Conservation (phyloP, 1,139 yeast species). For the Kodamaea plutei region DNA sequence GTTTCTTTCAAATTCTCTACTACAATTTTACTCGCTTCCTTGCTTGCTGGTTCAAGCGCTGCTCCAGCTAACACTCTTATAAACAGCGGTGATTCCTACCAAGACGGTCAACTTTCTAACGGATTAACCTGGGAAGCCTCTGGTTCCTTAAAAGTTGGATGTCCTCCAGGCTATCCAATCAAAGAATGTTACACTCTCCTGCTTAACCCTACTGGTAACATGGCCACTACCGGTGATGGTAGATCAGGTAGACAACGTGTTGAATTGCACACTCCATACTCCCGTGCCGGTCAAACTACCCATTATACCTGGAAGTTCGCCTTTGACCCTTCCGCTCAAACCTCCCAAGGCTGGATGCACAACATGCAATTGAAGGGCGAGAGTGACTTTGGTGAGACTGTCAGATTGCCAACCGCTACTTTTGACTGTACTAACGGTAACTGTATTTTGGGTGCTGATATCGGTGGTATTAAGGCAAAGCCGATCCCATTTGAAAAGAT, state of each 20-base stretch:
- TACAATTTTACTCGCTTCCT: neutral
- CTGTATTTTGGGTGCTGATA: neutral
- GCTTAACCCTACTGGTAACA: neutral
- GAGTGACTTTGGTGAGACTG: neutral
- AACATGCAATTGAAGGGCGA: slow-evolving; percentile 1
- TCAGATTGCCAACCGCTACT: neutral
- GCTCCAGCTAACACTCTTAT: neutral
- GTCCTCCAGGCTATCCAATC: neutral
- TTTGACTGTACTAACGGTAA: neutral
- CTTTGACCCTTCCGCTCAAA: neutral
- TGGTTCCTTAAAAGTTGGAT: neutral
- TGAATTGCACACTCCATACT: slow-evolving; percentile 1
- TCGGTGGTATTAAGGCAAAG: neutral
- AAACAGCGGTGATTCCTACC: no score
- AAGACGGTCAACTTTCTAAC: no score
- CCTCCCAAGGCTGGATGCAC: slow-evolving; percentile 1
- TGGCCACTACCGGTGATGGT: slow-evolving; percentile 1
- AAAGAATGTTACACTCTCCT: neutral
- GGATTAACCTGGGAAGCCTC: slow-evolving; percentile 1
- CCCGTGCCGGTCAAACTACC: neutral
- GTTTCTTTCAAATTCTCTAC: neutral
- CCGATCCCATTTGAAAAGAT: neutral
- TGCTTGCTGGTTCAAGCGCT: neutral
- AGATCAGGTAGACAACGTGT: slow-evolving; percentile 1
- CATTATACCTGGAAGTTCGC: neutral